These are phyloP conservation scores for Hypoxylon crocopeplum DNA, from an alignment of 495 filamentous ascomycete genomes.

Conservation along the genomic window DNA sequence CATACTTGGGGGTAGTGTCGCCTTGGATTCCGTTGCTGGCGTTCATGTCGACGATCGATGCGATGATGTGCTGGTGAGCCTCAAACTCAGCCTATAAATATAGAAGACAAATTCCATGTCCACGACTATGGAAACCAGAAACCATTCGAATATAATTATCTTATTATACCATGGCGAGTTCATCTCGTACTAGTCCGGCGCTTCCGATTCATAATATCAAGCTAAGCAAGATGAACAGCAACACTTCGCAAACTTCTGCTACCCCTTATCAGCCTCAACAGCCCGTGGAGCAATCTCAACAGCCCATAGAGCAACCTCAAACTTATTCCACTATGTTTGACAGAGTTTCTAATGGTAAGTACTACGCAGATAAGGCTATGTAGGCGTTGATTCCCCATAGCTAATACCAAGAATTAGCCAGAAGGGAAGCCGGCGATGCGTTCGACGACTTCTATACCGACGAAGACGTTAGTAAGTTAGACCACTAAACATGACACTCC, in stretches of 20 bases:
- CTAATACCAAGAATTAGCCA: constrained; percentile 11
- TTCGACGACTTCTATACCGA: constrained; percentile 26
- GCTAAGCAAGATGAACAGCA: constrained; percentile 1
- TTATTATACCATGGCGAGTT: constrained; percentile 10
- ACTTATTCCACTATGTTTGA: constrained; percentile 15
- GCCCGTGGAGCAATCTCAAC: neutral
- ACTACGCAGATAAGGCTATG: neutral
- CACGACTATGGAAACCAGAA: neutral
- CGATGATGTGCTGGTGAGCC: constrained; percentile 2
- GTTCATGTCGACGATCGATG: constrained; percentile 3
- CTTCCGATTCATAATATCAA: constrained; percentile 6
- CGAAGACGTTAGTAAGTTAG: constrained; percentile 22
- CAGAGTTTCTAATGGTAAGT: constrained; percentile 7
- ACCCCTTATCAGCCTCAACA: constrained; percentile 6
- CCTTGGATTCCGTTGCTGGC: neutral
- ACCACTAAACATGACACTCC: neutral
- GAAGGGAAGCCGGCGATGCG: neutral
- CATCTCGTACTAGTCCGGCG: neutral
- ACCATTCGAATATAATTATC: neutral
- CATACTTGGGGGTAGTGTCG: neutral
- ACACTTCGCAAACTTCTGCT: neutral
- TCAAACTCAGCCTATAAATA: constrained; percentile 9
- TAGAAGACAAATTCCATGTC: neutral
- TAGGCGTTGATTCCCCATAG: neutral
- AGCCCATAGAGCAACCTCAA: neutral